phyloP scores from a whole-genome alignment of 169 alveolate genomes.

The Cardiosporidium cionae region DNA sequence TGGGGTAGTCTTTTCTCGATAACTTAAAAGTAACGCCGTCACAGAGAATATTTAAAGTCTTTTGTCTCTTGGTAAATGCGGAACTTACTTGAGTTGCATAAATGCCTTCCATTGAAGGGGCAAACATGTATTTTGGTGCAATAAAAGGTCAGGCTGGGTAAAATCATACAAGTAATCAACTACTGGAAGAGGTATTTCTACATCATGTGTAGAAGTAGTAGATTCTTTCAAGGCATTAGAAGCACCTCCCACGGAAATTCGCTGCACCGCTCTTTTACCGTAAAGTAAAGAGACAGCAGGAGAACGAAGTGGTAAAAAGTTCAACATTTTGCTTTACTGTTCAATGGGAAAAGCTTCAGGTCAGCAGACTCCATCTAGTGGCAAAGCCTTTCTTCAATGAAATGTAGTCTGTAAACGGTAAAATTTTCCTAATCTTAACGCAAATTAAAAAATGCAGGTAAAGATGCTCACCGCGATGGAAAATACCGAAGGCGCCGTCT shows the following conservation, averaged over 20 bases:
- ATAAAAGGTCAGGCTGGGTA: not conserved
- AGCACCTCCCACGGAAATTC: slow-evolving; percentile 43
- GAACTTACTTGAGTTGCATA: slow-evolving; percentile 17
- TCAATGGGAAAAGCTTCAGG: too few relatives aligned
- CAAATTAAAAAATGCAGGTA: too few relatives aligned
- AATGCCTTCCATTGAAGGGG: slow-evolving; percentile 27
- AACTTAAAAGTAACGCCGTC: too few relatives aligned
- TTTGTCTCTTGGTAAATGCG: too few relatives aligned
- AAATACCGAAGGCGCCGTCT: too few relatives aligned
- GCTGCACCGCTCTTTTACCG: slow-evolving; percentile 53
- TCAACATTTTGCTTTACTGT: slow-evolving; percentile 51
- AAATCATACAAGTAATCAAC: slow-evolving; percentile 5
- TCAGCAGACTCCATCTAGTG: too few relatives aligned
- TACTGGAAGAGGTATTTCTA: slow-evolving; percentile 7
- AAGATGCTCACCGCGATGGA: too few relatives aligned
- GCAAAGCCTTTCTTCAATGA: too few relatives aligned
- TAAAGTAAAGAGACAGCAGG: slow-evolving; percentile 42
- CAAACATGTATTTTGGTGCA: slow-evolving; percentile 5
- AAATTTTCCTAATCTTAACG: too few relatives aligned
- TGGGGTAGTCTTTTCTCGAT: too few relatives aligned
- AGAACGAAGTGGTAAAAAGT: slow-evolving; percentile 41
- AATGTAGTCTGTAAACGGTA: too few relatives aligned
- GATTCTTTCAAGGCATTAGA: not conserved
- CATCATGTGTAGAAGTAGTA: slow-evolving; percentile 4
- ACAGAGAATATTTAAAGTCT: too few relatives aligned